These are phyloP conservation scores for Boletellus ananas DNA, from an alignment of 768 basidiomycete species.

Conservation along the genomic window DNA sequence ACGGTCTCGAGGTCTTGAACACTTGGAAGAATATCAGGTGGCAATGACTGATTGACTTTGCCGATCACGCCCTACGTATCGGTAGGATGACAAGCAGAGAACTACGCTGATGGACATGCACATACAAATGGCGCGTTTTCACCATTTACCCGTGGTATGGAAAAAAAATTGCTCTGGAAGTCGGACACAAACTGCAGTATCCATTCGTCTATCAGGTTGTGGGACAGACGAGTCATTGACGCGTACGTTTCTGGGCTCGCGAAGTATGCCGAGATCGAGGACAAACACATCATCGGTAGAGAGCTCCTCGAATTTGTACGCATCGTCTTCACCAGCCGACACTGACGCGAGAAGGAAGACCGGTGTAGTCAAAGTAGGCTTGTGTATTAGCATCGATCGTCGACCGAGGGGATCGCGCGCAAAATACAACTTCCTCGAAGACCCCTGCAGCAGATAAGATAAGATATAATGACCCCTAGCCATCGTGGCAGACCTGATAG, in stretches of 20 bases:
- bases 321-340: slow-evolving; percentile 45
- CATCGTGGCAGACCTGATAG: slow-evolving; percentile 55
- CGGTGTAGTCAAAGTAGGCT: slow-evolving; percentile 45
- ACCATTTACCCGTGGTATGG: slow-evolving; percentile 20
- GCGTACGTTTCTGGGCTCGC: slow-evolving; percentile 25
- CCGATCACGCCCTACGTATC: slow-evolving; percentile 39
- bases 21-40: slow-evolving; percentile 38
- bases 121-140: slow-evolving; percentile 23
- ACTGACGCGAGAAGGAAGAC: slow-evolving; percentile 65
- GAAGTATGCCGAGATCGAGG: slow-evolving; percentile 41
- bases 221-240: neutral
- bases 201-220: neutral
- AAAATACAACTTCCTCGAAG: slow-evolving; percentile 55
- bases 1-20: slow-evolving; percentile 22
- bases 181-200: slow-evolving; percentile 16
- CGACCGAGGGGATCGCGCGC: slow-evolving; percentile 83
- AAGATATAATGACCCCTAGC: neutral
- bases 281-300: slow-evolving; percentile 54
- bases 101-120: neutral
- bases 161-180: slow-evolving; percentile 18
- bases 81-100: neutral
- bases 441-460: slow-evolving; percentile 33
- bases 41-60: slow-evolving; percentile 48
- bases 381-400: slow-evolving; percentile 75
- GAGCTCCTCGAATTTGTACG: slow-evolving; percentile 59